Percentiles rank a stretch among this genome's conserved stretches.
These are phyloP conservation scores for Syzygium malaccense DNA, from an alignment of 441 rosid species.

Conservation along the genomic window DNA sequence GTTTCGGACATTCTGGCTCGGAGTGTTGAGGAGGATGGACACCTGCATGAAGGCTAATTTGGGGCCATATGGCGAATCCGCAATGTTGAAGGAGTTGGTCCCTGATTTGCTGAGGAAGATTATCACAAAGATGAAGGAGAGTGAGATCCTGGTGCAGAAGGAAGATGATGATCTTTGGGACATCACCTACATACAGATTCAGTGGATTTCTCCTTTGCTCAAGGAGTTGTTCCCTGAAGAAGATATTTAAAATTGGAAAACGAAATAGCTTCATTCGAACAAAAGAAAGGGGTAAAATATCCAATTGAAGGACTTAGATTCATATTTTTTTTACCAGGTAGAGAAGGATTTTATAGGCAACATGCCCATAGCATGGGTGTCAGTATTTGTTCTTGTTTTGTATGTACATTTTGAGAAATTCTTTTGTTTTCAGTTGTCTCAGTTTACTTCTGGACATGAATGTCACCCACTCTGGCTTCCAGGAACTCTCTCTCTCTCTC, in stretches of 20 bases:
- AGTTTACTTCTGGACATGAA: neutral
- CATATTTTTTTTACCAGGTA: neutral
- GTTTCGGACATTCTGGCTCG: conserved; percentile 80
- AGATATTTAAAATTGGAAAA: neutral
- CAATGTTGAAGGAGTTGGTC: conserved; percentile 33
- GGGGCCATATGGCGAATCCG: conserved; percentile 53
- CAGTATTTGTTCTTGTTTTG: neutral
- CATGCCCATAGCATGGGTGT: neutral
- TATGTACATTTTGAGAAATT: neutral
- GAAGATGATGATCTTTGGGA: conserved; percentile 82
- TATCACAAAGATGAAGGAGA: conserved; percentile 59
- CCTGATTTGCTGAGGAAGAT: conserved; percentile 58
- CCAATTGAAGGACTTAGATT: neutral
- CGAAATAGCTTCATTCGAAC: neutral
- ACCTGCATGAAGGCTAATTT: conserved; percentile 87
- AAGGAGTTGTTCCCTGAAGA: conserved; percentile 67
- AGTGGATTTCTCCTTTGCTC: conserved; percentile 85
- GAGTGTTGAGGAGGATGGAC: conserved; percentile 84
- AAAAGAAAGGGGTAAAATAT: neutral
- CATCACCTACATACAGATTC: conserved; percentile 77
- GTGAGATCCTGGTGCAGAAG: conserved; percentile 42
- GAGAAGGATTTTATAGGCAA: neutral
- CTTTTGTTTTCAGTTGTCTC: neutral
- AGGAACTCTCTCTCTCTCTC: neutral
- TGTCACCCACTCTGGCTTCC: neutral